These are phyloP conservation scores for Amaranthus hypochondriacus DNA, from an alignment of 148 eudicot genomes.

Conservation along the genomic window DNA sequence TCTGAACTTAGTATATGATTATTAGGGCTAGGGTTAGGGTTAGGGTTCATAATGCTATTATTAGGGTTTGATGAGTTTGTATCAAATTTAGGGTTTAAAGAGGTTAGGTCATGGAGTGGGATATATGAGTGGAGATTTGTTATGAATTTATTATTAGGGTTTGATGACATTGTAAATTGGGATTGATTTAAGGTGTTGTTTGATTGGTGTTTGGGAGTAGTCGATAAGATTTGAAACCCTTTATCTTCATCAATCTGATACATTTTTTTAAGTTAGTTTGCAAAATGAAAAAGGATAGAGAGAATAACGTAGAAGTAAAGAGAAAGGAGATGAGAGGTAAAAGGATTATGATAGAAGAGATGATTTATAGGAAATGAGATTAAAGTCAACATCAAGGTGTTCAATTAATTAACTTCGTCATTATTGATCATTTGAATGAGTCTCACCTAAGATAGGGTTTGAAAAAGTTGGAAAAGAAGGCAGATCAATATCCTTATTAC, in stretches of 20 bases:
- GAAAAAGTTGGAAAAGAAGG: too few species aligned
- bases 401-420: too few species aligned
- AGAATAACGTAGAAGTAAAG: background rate
- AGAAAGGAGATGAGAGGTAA: background rate
- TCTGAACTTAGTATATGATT: background rate
- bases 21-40: too few species aligned
- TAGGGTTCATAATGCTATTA: background rate
- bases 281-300: background rate
- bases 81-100: slow-evolving; percentile 23
- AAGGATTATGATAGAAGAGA: background rate
- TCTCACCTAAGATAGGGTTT: too few species aligned
- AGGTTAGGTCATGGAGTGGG: slow-evolving; percentile 23
- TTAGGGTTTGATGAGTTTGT: slow-evolving; percentile 21
- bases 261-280: slow-evolving; percentile 16
- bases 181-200: slow-evolving; percentile 10
- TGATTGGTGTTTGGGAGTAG: slow-evolving; percentile 1
- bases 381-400: slow-evolving; percentile 18
- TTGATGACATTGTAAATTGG: slow-evolving; percentile 18
- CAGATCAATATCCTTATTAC: too few species aligned
- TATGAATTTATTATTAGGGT: slow-evolving; percentile 12
- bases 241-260: slow-evolving; percentile 15
- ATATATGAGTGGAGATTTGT: slow-evolving; percentile 23
- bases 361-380: slow-evolving; percentile 18
- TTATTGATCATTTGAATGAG: too few species aligned
- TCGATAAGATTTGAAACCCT: slow-evolving; percentile 1